A percentile compares a stretch with the other conserved stretches of the same genome.
Conservation (phyloP, 78 protist genomes). For the Dictyostelium discoideum region dicty_2.7 NC_007088.5:5940501-5941000, state of each 20-base stretch:
- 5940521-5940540: not conserved
- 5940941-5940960: conserved; percentile 1
- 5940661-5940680: conserved; percentile 66
- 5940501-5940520: not conserved
- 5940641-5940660: not conserved
- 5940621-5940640: not conserved
- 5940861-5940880: conserved; percentile 38
- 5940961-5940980: not conserved
- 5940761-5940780: conserved; percentile 31
- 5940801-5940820: conserved; percentile 70
- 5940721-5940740: conserved; percentile 58
- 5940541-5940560: too few relatives aligned
- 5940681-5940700: conserved; percentile 50
- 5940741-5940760: conserved; percentile 62
- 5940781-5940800: conserved; percentile 13
- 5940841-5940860: conserved; percentile 33
- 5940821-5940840: conserved; percentile 63
- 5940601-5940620: too few relatives aligned
- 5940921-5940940: conserved; percentile 33
- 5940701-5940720: conserved; percentile 68
- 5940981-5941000: conserved; percentile 35
- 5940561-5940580: not conserved
- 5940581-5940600: not conserved
- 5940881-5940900: conserved; percentile 38
- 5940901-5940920: conserved; percentile 68